Percentiles rank a stretch among this genome's conserved stretches.
Conservation (phyloP, 129 eudicot species). For the Flaveria sonorensis region DNA sequence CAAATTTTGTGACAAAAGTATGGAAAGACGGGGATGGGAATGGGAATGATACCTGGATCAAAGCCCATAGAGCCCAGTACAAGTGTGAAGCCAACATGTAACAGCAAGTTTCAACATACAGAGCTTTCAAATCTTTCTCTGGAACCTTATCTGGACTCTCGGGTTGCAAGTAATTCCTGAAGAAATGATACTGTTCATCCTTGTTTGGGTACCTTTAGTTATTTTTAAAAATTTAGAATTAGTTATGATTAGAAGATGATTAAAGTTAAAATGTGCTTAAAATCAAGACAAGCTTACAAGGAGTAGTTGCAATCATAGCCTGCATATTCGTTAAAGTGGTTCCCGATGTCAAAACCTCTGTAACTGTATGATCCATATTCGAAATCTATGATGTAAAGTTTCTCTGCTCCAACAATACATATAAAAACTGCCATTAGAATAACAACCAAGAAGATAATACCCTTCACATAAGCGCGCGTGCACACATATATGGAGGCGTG, state of each 20-base stretch:
- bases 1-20: not conserved
- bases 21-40: not conserved
- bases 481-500: too few species aligned
- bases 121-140: conserved; percentile 55
- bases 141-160: conserved; percentile 70
- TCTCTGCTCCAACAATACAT: conserved; percentile 51
- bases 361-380: conserved; percentile 94
- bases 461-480: not conserved
- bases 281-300: conserved; percentile 54
- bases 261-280: not conserved
- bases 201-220: conserved; percentile 75
- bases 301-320: conserved; percentile 97
- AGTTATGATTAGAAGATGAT: not conserved
- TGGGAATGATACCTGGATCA: conserved; percentile 70
- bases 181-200: conserved; percentile 88
- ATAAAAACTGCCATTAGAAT: conserved; percentile 13
- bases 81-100: conserved; percentile 90
- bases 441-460: not conserved
- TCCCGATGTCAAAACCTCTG: conserved; percentile 97
- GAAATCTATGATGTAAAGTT: conserved; percentile 88
- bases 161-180: conserved; percentile 83
- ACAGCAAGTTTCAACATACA: conserved; percentile 72
- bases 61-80: conserved; percentile 98
- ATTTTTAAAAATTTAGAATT: conserved; percentile 9
- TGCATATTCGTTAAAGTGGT: conserved; percentile 97